Conservation (phyloP, 176 grass and related monocot species). For the Hordeum marinum region DNA sequence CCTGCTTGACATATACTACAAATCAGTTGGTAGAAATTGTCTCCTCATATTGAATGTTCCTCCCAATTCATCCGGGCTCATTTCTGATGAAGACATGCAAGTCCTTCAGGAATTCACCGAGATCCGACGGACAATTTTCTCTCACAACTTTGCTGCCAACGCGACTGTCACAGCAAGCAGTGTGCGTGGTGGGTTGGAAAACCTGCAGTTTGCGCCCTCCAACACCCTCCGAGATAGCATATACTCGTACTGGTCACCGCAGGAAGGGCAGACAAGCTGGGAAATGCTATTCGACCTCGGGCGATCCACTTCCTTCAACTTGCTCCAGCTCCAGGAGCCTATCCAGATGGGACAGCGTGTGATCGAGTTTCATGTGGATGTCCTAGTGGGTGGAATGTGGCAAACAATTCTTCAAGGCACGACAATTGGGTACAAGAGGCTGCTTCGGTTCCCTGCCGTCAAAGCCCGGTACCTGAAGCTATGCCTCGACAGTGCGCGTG, state of each 20-base stretch:
- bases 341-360: conserved; percentile 94
- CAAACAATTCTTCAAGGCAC: conserved; percentile 51
- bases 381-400: conserved; percentile 45
- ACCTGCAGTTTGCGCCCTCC: conserved; percentile 58
- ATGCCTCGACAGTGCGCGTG: conserved; percentile 36
- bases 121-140: conserved; percentile 67
- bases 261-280: conserved; percentile 53
- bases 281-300: conserved; percentile 55
- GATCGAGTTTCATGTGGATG: conserved; percentile 64
- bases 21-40: conserved; percentile 93
- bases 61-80: conserved; percentile 76
- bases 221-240: conserved; percentile 57
- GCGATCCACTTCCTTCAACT: conserved; percentile 52
- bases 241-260: conserved; percentile 74
- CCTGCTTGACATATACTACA: conserved; percentile 92
- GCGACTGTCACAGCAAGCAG: conserved; percentile 56
- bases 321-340: conserved; percentile 86
- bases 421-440: conserved; percentile 87
- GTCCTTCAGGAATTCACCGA: conserved; percentile 73
- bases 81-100: conserved; percentile 68
- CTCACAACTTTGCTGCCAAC: conserved; percentile 58
- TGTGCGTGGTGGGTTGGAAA: conserved; percentile 49
- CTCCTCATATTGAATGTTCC: conserved; percentile 91
- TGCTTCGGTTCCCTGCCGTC: conserved; percentile 41
- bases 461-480: conserved; percentile 60